Base-by-base conservation (phyloP, 352 stramenopile species). In the Pythium dissotocum region DNA sequence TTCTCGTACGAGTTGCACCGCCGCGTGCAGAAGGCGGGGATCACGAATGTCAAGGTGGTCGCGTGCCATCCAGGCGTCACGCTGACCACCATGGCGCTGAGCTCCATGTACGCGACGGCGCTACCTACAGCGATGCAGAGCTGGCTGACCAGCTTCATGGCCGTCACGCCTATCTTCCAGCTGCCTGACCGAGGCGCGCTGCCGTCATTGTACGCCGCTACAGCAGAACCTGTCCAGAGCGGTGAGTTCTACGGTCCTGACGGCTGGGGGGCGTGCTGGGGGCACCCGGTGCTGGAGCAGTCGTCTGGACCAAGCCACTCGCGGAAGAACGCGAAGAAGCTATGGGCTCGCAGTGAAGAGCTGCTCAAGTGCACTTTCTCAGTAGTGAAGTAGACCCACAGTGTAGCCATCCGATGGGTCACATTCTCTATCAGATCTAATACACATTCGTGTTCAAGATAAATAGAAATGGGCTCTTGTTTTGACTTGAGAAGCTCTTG, bases 1-100 rank as follows among this genome's bases (percentile, higher is more conserved):
- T 78, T 78, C 36, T 52, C 65, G 13, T 66, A 63, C 13, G 72
- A 78, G 59, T 52, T 78, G 10, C 54, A 72, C 28, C 64, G 65
- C 14, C 63, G 65, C 12, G 38, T 78, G n/a, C 28, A 58, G 4
- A 64, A 51, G 38, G 55, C 58, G 1, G 60, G 59, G 6, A 26
- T 77, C 30, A 48, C 40, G n/a, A 67, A 69, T 38, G 33, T 77
- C 33, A 63, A 68, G 16, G 65, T 70, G 4, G 55, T 73, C 21
- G 69, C 65, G 6, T 48, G 53, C 12, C 72, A 76, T 42, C 72
- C 72, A 28, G 72, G 72, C 13, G 56, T 72, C 18, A 73, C 77
- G 18, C 67, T 79, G 48, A 89, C 71, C n/a, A 71, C 85, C 63
- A 88, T 90, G 28, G 81, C 80, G 55, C 75, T 75, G 38, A 76